Conservation (phyloP, 1,284 basidiomycete genomes). For the Caloboletus inedulis region DNA sequence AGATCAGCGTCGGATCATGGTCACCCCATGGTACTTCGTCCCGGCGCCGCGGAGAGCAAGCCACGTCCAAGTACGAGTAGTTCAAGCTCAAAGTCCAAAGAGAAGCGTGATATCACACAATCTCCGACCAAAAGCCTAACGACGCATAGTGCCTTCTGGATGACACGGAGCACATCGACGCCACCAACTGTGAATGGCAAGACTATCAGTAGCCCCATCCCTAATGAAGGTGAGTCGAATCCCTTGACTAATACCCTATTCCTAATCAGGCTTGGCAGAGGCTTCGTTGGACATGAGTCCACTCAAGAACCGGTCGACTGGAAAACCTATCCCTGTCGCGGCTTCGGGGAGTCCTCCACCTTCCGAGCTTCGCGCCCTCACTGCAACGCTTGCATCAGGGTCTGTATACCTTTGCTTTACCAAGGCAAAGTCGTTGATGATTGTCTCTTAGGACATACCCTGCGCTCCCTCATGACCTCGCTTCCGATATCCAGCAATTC, state of each 20-base stretch:
- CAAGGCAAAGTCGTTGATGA: constrained; percentile 7
- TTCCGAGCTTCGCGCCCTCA: constrained; percentile 29
- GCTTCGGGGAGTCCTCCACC: constrained; percentile 30
- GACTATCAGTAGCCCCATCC: constrained; percentile 61
- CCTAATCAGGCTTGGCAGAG: constrained; percentile 39
- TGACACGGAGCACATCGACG: constrained; percentile 35
- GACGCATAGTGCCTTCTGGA: constrained; percentile 39
- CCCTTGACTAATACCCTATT: constrained; percentile 9
- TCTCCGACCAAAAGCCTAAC: constrained; percentile 38
- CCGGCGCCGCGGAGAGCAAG: constrained; percentile 24
- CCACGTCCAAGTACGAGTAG: constrained; percentile 34
- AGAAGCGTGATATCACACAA: constrained; percentile 36
- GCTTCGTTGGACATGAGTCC: constrained; percentile 74
- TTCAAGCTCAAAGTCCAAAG: constrained; percentile 28
- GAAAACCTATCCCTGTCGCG: constrained; percentile 68
- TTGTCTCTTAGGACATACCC: constrained; percentile 33
- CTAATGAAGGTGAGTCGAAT: constrained; percentile 53
- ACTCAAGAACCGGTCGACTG: constrained; percentile 56
- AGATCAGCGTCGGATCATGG: constrained; percentile 35
- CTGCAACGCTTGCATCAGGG: constrained; percentile 60
- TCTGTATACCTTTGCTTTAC: constrained; percentile 33
- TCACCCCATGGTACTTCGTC: constrained; percentile 18
- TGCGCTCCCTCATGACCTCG: constrained; percentile 72
- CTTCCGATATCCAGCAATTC: constrained; percentile 80
- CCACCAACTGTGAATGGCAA: constrained; percentile 53